phyloP scores from a whole-genome alignment of 225 moss, liverwort and hornwort species.

The Bryum argenteum region DNA sequence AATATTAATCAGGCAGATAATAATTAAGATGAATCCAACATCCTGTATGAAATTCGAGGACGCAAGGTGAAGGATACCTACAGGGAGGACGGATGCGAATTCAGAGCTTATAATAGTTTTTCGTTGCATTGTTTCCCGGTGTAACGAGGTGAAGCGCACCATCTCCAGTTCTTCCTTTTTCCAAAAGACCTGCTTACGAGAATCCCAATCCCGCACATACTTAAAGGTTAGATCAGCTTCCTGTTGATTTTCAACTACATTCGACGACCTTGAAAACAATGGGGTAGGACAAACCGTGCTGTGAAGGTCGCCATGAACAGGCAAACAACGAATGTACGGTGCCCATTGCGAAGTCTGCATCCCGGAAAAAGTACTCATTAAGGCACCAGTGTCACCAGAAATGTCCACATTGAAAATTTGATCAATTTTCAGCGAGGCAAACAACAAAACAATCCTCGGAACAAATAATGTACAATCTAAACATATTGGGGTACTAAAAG shows the following conservation, averaged over 20 bases:
- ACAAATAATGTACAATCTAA: background rate
- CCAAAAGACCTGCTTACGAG: slow-evolving; percentile 75
- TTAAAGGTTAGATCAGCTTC: slow-evolving; percentile 13
- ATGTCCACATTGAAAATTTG: background rate
- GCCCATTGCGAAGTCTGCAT: slow-evolving; percentile 86
- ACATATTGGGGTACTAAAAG: background rate
- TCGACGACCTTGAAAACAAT: slow-evolving; percentile 13
- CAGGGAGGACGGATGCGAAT: slow-evolving; percentile 79
- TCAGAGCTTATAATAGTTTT: slow-evolving; percentile 77
- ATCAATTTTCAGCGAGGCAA: background rate
- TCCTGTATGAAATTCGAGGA: background rate
- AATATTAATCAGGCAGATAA: background rate
- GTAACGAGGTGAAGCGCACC: slow-evolving; percentile 77
- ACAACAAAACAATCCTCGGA: background rate
- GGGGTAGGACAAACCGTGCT: slow-evolving; percentile 67
- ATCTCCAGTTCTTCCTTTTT: slow-evolving; percentile 90
- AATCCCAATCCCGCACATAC: slow-evolving; percentile 19
- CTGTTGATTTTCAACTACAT: slow-evolving; percentile 11
- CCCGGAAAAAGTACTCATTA: slow-evolving; percentile 15
- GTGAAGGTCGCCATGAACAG: slow-evolving; percentile 65
- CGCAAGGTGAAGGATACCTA: slow-evolving; percentile 35
- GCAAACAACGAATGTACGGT: slow-evolving; percentile 87
- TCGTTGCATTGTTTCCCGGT: slow-evolving; percentile 81
- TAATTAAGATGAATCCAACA: background rate
- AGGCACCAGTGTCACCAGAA: background rate